A percentile compares a stretch with the other conserved stretches of the same genome.
Conservation (phyloP, 1,284 basidiomycete species). For the Ceratobasidium sp. region DNA sequence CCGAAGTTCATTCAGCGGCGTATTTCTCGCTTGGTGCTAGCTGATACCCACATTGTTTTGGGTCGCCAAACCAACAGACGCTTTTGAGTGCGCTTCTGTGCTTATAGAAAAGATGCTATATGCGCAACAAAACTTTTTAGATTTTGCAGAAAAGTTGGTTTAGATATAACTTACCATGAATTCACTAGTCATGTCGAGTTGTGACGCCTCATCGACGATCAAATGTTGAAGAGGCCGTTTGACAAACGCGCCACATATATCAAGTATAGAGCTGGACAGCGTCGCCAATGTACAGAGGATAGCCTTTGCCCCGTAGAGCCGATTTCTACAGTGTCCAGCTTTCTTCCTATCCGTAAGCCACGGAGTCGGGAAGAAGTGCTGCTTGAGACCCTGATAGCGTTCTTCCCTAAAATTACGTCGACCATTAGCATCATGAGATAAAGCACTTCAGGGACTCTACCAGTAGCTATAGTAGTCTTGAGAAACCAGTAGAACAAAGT, state of each 20-base stretch:
- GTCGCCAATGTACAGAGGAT: constrained; percentile 24
- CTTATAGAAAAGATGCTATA: constrained; percentile 62
- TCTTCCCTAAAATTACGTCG: constrained; percentile 70
- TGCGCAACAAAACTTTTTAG: neutral
- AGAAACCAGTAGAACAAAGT: constrained; percentile 71
- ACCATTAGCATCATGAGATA: constrained; percentile 46
- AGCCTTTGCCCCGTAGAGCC: neutral
- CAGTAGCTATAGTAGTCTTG: constrained; percentile 72
- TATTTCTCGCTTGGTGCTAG: neutral
- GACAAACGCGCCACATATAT: constrained; percentile 11
- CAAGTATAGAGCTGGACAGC: neutral
- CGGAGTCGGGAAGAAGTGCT: constrained; percentile 5
- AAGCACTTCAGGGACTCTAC: constrained; percentile 62
- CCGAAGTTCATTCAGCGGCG: constrained; percentile 17
- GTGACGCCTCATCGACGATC: constrained; percentile 77
- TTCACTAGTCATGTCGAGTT: constrained; percentile 68
- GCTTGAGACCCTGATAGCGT: constrained; percentile 65
- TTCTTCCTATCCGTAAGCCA: neutral
- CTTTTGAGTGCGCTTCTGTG: constrained; percentile 67
- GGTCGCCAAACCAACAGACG: constrained; percentile 79
- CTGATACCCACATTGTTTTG: constrained; percentile 73
- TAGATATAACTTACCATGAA: constrained; percentile 62
- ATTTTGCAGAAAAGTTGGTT: constrained; percentile 65
- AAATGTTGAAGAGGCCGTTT: constrained; percentile 56
- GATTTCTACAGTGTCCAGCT: neutral